These are phyloP conservation scores for Acacia crassicarpa DNA, from an alignment of 306 rosid species.

Conservation along the genomic window DNA sequence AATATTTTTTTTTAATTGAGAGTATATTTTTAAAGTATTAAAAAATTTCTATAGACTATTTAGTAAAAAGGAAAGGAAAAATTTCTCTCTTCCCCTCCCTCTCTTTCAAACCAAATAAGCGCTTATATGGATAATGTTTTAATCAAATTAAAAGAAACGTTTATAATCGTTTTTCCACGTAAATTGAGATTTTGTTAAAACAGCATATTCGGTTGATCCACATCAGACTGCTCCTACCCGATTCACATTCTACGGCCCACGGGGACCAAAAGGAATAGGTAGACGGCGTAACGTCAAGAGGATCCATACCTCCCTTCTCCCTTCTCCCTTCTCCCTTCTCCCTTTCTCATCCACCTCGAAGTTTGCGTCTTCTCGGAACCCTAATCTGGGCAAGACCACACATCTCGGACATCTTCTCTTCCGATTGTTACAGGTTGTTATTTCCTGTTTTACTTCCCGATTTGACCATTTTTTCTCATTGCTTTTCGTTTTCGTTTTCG, in stretches of 20 bases:
- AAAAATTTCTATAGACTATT: too few species aligned
- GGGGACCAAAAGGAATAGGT: conserved; percentile 1
- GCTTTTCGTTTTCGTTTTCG: not conserved
- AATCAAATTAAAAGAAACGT: too few species aligned
- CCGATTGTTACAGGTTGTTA: conserved; percentile 31
- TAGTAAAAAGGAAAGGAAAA: too few species aligned
- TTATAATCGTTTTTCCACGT: too few species aligned
- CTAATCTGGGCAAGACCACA: conserved; percentile 32
- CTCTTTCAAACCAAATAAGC: too few species aligned
- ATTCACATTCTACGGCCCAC: conserved; percentile 5
- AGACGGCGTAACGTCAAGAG: conserved; percentile 16
- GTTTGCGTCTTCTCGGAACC: conserved; percentile 30
- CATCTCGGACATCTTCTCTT: not conserved
- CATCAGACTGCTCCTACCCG: not conserved
- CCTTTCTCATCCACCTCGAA: not conserved
- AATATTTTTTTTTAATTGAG: too few species aligned
- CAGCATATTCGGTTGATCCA: not conserved
- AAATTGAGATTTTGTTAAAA: not conserved
- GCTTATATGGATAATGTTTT: too few species aligned
- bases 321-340: not conserved
- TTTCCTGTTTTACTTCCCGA: not conserved
- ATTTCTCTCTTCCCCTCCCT: too few species aligned
- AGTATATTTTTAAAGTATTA: too few species aligned
- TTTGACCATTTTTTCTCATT: not conserved
- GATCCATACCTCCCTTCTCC: not conserved